Conservation (phyloP, 495 filamentous ascomycete species). For the Extremus antarcticus region DNA sequence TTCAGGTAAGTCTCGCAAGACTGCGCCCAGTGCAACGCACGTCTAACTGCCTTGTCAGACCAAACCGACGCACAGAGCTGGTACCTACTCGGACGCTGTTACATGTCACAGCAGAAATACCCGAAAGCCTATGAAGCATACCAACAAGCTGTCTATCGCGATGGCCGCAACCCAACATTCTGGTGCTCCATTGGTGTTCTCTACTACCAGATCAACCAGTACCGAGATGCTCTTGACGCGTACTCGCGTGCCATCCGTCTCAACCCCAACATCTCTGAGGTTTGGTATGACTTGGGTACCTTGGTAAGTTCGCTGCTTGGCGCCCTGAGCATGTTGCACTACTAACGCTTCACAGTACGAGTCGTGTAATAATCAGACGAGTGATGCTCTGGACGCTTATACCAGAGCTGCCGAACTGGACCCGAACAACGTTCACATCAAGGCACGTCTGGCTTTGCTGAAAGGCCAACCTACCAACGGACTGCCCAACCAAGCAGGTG, state of each 20-base stretch:
- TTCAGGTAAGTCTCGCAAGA: constrained; percentile 55
- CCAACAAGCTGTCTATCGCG: constrained; percentile 96
- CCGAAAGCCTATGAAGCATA: constrained; percentile 99
- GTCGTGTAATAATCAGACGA: constrained; percentile 97
- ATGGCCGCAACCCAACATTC: constrained; percentile 96
- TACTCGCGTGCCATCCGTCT: constrained; percentile 96
- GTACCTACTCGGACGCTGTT: constrained; percentile 95
- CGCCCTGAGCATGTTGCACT: constrained; percentile 18
- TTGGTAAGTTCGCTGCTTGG: constrained; percentile 53
- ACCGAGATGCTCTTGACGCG: constrained; percentile 94
- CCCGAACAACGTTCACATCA: constrained; percentile 88
- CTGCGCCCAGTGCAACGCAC: constrained; percentile 6
- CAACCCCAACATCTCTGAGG: constrained; percentile 97
- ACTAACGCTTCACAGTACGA: constrained; percentile 57
- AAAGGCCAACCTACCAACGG: constrained; percentile 65
- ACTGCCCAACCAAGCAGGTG: constrained; percentile 51
- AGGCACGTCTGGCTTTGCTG: constrained; percentile 80
- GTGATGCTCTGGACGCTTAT: constrained; percentile 92
- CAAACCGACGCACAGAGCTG: constrained; percentile 94
- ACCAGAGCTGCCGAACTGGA: constrained; percentile 90
- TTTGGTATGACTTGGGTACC: constrained; percentile 98
- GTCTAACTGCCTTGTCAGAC: constrained; percentile 45
- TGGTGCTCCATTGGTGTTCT: constrained; percentile 99
- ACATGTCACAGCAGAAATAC: constrained; percentile 99
- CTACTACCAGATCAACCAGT: constrained; percentile 99